Evolutionary conservation across 208 protist genomes (phyloP).

Genomic region (Leishmania tarentolae): DNA sequence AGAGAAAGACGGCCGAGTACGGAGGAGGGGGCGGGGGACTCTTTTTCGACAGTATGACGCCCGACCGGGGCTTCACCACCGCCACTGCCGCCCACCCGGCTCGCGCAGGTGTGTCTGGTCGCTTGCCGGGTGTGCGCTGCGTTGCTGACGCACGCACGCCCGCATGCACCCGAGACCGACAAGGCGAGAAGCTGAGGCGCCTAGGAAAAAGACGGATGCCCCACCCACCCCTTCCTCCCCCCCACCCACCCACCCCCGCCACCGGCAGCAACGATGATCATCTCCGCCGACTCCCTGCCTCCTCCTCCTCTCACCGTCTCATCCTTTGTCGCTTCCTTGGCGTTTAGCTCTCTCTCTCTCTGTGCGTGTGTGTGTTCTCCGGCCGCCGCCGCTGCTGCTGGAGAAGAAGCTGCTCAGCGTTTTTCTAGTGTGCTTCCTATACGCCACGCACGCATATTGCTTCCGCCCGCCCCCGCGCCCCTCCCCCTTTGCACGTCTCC

Average conservation of each 20-base stretch:
- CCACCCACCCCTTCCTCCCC: too few relatives aligned
- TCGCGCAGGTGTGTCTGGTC: too few relatives aligned
- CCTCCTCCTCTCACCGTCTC: neutral
- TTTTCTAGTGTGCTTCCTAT: too few relatives aligned
- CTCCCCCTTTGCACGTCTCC: neutral
- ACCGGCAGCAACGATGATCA: neutral
- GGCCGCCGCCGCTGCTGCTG: neutral
- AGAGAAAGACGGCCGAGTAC: neutral
- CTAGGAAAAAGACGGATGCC: too few relatives aligned
- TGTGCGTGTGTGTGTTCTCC: neutral
- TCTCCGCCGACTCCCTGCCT: neutral
- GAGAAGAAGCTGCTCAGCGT: too few relatives aligned
- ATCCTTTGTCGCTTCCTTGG: neutral
- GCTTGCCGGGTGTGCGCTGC: too few relatives aligned
- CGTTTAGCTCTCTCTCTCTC: neutral
- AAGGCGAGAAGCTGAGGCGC: too few relatives aligned
- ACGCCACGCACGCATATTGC: too few relatives aligned
- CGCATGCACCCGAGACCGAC: too few relatives aligned
- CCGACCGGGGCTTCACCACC: neutral
- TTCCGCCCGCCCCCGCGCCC: too few relatives aligned
- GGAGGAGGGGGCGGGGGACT: neutral
- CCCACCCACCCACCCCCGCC: neutral
- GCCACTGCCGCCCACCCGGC: neutral
- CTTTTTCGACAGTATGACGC: neutral
- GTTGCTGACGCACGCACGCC: neutral